Conservation (phyloP, 306 rosid species). For the Bauhinia variegata region DNA sequence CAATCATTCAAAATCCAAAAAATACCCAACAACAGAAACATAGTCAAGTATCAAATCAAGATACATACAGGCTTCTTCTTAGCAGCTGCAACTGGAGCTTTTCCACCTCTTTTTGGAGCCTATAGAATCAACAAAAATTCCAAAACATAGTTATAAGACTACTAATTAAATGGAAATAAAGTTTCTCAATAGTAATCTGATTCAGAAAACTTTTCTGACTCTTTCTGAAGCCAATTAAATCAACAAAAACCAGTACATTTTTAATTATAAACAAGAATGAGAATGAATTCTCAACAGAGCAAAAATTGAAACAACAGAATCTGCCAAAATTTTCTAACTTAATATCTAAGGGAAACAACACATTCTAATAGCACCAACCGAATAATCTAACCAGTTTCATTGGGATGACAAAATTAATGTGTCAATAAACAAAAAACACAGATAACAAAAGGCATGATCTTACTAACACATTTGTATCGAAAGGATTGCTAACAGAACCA, state of each 20-base stretch:
- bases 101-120: slow-evolving; percentile 65
- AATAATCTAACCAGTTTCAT: not conserved
- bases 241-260: too few relatives aligned
- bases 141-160: not conserved
- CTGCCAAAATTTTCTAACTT: not conserved
- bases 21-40: not conserved
- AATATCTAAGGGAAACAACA: not conserved
- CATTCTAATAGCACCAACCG: not conserved
- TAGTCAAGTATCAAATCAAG: not conserved
- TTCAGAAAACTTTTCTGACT: too few relatives aligned
- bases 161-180: not conserved
- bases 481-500: too few relatives aligned
- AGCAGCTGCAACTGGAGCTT: slow-evolving; percentile 42
- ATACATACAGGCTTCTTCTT: slow-evolving; percentile 56
- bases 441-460: too few relatives aligned
- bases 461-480: too few relatives aligned
- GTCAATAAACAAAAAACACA: too few relatives aligned
- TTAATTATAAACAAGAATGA: too few relatives aligned
- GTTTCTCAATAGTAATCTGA: too few relatives aligned
- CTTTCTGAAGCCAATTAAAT: too few relatives aligned
- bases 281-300: too few relatives aligned
- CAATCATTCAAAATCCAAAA: too few relatives aligned
- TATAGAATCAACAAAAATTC: not conserved
- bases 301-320: not conserved
- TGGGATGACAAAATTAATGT: not conserved